Evolutionary conservation across 2,329 filamentous ascomycete genomes (phyloP), one percentile per base, ranked within the genome.

Genomic region (Microcyclospora pomicola): DNA sequence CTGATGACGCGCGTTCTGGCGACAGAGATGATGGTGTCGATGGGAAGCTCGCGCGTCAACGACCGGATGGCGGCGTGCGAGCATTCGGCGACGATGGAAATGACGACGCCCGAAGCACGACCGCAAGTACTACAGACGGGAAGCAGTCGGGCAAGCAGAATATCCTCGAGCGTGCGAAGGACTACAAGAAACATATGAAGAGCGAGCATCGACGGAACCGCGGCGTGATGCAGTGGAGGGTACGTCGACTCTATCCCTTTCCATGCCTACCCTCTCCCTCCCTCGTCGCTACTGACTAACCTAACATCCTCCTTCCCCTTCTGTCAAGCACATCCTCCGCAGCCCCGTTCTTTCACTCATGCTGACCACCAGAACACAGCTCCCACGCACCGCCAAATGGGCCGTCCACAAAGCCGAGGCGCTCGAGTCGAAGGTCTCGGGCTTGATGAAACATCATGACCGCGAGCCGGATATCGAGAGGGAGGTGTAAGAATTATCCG

Each of bases 151-250:
- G 53, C 10, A 49, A 51, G 5, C 57, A 60, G 1, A 66, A 60
- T 44, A 52, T 62, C 29, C 58, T 65, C 9, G 68, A 69, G 32
- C 64, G 72, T 52, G 42, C 75, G 33, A 69, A 67, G 40, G 76
- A 80, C 42, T 81, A 77, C 52, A 73, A 70, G 52, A 64, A 67
- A 40, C 64, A 76, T 47, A 63, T 68, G 45, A 72, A 70, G 56
- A 67, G 72, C 42, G 59, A 80, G 45, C 77, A 82, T 55, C 63
- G 77, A 35, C 70, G 72, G 52, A 76, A 85, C 50, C 62, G 76
- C 15, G 80, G 80, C 0, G 53, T 80, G 31, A 85, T 85, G 80
- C 80, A 85, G 59, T 85, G 78, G 75, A 71, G 69, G 51, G 54
- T 51, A 40, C 44, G 52, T 49, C 12, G n/a, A n/a, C n/a, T n/a